Conservation (phyloP, 2,329 filamentous ascomycete genomes). For the Didymella glomerata region DNA sequence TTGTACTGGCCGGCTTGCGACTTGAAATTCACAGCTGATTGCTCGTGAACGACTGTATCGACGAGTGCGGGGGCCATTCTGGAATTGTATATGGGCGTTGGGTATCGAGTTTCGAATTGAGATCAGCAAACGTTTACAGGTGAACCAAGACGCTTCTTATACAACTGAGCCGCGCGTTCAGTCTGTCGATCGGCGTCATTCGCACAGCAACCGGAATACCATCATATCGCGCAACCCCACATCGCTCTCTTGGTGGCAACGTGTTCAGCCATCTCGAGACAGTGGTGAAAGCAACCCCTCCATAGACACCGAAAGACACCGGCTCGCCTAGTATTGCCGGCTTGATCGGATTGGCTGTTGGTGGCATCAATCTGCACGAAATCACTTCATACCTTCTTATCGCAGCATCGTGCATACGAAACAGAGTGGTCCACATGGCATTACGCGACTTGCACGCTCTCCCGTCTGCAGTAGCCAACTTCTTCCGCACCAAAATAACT, state of each 20-base stretch:
- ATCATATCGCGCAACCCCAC: constrained; percentile 24
- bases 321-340: constrained; percentile 20
- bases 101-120: background rate
- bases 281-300: constrained; percentile 17
- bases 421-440: constrained; percentile 9
- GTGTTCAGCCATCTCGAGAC: constrained; percentile 7
- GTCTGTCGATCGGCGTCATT: constrained; percentile 9
- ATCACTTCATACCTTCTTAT: constrained; percentile 40
- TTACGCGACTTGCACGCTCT: constrained; percentile 14
- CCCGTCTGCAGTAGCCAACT: constrained; percentile 20
- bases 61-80: constrained; percentile 57
- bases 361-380: constrained; percentile 44
- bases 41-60: constrained; percentile 42
- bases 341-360: constrained; percentile 30
- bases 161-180: constrained; percentile 10
- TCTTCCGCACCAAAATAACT: constrained; percentile 16
- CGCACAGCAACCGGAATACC: constrained; percentile 12
- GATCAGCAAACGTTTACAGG: background rate
- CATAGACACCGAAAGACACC: constrained; percentile 19
- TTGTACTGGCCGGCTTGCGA: constrained; percentile 50
- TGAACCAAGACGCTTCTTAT: constrained; percentile 23
- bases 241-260: constrained; percentile 22
- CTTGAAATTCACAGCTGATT: constrained; percentile 39
- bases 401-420: constrained; percentile 20
- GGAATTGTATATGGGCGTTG: background rate